Percentiles rank a stretch among this genome's conserved stretches.
phyloP scores from a whole-genome alignment of 768 basidiomycete species.

The Dacryopinax spathularia region DNA sequence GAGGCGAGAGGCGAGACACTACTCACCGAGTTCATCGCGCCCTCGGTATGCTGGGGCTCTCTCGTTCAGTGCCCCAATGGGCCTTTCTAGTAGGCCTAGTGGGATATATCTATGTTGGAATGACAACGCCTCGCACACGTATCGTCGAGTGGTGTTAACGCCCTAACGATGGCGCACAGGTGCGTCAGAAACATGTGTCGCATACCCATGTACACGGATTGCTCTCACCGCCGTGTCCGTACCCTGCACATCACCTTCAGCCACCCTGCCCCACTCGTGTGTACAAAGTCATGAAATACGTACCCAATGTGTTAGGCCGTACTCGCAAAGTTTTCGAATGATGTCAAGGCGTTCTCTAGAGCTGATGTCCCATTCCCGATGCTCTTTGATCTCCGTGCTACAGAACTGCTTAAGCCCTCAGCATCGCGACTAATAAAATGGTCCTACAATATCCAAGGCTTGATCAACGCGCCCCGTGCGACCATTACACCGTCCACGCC shows the following conservation, averaged over 20 bases:
- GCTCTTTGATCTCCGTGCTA: slow-evolving; percentile 78
- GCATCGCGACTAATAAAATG: neutral
- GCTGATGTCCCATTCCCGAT: slow-evolving; percentile 84
- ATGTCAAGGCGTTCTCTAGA: slow-evolving; percentile 69
- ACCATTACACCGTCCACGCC: slow-evolving; percentile 95
- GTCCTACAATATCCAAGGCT: slow-evolving; percentile 30
- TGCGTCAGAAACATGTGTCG: slow-evolving; percentile 15
- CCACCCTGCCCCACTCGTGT: slow-evolving; percentile 1
- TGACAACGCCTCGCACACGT: slow-evolving; percentile 86
- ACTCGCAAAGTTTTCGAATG: slow-evolving; percentile 65
- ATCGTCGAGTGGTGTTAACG: slow-evolving; percentile 79
- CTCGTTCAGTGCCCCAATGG: slow-evolving; percentile 78
- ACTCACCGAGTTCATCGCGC: slow-evolving; percentile 71
- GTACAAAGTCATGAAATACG: slow-evolving; percentile 1
- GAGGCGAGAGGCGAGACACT: too few species aligned
- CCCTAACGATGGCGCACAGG: slow-evolving; percentile 29
- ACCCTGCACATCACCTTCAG: slow-evolving; percentile 51
- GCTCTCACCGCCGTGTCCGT: slow-evolving; percentile 49
- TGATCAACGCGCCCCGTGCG: slow-evolving; percentile 86
- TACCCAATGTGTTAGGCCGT: slow-evolving; percentile 54
- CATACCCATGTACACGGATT: slow-evolving; percentile 16
- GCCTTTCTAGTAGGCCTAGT: slow-evolving; percentile 71
- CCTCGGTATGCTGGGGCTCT: slow-evolving; percentile 78
- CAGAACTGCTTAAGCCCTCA: slow-evolving; percentile 19
- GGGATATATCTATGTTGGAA: slow-evolving; percentile 96